Percentiles rank a stretch among this genome's conserved stretches.
These are phyloP conservation scores for Ganoderma boninense DNA, from an alignment of 1,284 basidiomycete species.

Conservation along the genomic window DNA sequence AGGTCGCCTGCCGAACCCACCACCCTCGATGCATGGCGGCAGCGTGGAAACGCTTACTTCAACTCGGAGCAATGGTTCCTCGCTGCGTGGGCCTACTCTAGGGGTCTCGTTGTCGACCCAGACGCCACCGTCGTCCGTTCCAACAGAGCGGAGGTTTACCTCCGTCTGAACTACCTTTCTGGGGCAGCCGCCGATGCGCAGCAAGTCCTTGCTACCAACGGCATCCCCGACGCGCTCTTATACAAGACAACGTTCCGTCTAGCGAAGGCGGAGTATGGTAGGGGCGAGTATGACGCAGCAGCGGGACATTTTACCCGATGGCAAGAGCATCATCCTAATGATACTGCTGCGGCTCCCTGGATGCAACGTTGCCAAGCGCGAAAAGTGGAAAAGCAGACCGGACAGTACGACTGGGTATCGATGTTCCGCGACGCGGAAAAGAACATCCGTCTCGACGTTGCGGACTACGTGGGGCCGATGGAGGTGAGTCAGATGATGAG, in stretches of 20 bases:
- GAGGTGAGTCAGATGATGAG: constrained; percentile 20
- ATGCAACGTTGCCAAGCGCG: constrained; percentile 25
- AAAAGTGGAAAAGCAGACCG: constrained; percentile 20
- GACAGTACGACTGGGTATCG: constrained; percentile 30
- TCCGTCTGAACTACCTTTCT: constrained; percentile 33
- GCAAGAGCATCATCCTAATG: constrained; percentile 21
- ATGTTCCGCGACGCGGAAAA: constrained; percentile 25
- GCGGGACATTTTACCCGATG: constrained; percentile 21
- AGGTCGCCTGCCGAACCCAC: constrained; percentile 6
- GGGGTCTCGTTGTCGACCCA: constrained; percentile 30
- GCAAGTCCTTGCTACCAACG: constrained; percentile 18
- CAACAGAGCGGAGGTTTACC: constrained; percentile 35
- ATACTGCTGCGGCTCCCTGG: constrained; percentile 21
- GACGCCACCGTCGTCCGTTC: constrained; percentile 24
- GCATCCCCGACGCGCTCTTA: not conserved
- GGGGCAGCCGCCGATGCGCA: constrained; percentile 36
- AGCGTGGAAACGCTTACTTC: constrained; percentile 29
- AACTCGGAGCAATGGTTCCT: constrained; percentile 34
- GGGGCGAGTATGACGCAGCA: constrained; percentile 25
- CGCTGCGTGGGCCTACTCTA: constrained; percentile 37
- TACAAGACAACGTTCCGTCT: constrained; percentile 24
- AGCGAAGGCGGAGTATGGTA: constrained; percentile 25
- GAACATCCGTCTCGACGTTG: constrained; percentile 29
- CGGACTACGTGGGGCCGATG: constrained; percentile 31
- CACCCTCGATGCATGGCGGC: constrained; percentile 30